Base-by-base conservation (phyloP, 192 early-diverging fungal species). In the Umbelopsis ramanniana region DNA sequence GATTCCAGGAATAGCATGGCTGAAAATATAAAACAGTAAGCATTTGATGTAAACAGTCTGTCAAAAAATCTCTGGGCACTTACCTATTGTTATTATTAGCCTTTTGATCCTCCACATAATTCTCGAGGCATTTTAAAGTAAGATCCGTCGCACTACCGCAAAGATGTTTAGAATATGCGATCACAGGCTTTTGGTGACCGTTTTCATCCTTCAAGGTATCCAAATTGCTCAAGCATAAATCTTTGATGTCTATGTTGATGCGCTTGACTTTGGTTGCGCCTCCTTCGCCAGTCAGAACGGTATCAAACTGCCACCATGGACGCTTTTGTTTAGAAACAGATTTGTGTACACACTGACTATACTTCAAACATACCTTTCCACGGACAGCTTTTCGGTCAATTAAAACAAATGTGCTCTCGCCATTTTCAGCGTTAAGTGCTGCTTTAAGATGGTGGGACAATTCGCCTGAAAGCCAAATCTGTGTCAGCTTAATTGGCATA, bases 121-220 rank as follows among this genome's bases (percentile, higher is more conserved):
- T 81, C 37, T 84, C 80, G 11, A 95, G 70, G 38, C 93, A 93
- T 67, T 87, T 89, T 24, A 97, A 79, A 0, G 94, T 92, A 35
- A 96, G 80, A 77, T 97, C 96, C 0, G 96, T 95, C 7, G 95
- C 96, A 14, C 87, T 85, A 33, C 96, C 96, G 81, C 96, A 97
- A 54, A 97, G 84, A 78, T 97, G 96, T 74, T 97, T 97, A 12
- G 94, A 95, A 52, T 89, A 81, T 3, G 86, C 90, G 6, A 95
- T 87, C n/a, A 93, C 78, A 10, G 83, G 87, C 23, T 87, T 82
- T 40, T 77, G 79, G 6, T 77, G 48, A 2, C 50, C 52, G 3
- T 72, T 23, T 11, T 45, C 15, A 33, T 63, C 66, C 37, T 72
- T 45, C 7, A 87, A 23, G 52, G 76, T 69, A 52, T 81, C 77